phyloP scores from a whole-genome alignment of 2,329 filamentous ascomycete genomes.

The Phoma sp. region DNA sequence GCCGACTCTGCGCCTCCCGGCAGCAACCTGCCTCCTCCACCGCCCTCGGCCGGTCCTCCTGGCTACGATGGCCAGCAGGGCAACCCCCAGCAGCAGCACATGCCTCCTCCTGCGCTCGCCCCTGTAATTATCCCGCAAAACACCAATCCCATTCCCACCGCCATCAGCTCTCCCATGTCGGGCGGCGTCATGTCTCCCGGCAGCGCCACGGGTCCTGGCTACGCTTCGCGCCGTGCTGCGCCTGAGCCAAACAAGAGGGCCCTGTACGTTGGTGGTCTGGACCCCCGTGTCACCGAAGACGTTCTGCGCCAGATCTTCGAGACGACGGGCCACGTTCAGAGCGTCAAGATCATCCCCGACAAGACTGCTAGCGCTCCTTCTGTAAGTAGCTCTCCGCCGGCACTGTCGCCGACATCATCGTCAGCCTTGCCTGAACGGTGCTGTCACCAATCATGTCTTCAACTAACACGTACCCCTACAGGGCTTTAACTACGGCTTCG shows the following conservation, averaged over 20 bases:
- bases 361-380: conserved; percentile 81
- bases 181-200: conserved; percentile 83
- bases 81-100: conserved; percentile 71
- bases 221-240: conserved; percentile 80
- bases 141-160: conserved; percentile 91
- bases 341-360: conserved; percentile 99
- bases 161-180: conserved; percentile 86
- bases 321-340: conserved; percentile 96
- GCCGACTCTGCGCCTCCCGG: conserved; percentile 72
- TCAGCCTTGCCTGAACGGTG: background rate
- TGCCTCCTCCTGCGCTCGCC: conserved; percentile 88
- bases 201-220: conserved; percentile 70
- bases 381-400: conserved; percentile 22
- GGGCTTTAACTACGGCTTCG: conserved; percentile 98
- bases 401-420: background rate
- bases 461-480: conserved; percentile 57
- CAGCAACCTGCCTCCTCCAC: conserved; percentile 72
- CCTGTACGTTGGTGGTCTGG: conserved; percentile 92
- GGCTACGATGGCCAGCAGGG: conserved; percentile 71
- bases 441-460: background rate
- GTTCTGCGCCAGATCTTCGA: conserved; percentile 98
- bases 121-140: conserved; percentile 89
- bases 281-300: conserved; percentile 94
- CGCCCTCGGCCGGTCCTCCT: conserved; percentile 73
- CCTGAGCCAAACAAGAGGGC: conserved; percentile 99